Conservation (phyloP, 768 basidiomycete genomes). For the Naganishia antarctica region DNA sequence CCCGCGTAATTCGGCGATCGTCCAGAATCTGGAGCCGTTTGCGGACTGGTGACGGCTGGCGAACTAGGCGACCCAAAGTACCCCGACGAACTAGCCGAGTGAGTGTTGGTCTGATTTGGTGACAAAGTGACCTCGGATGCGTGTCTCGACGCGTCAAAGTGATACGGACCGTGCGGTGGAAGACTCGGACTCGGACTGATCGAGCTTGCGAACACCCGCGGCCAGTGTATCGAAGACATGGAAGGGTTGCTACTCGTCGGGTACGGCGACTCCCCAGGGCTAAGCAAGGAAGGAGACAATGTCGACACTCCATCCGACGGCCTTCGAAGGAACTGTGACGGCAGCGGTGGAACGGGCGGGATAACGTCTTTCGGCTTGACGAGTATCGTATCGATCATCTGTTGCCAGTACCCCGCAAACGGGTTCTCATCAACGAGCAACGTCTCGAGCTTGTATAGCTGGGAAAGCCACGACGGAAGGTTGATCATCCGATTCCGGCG, state of each 20-base stretch:
- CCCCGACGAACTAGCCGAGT: background rate
- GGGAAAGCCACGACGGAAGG: conserved; percentile 91
- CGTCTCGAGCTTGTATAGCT: conserved; percentile 72
- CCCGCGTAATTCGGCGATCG: background rate
- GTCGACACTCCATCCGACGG: conserved; percentile 3
- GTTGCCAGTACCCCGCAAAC: conserved; percentile 88
- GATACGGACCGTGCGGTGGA: background rate
- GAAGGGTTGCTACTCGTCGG: conserved; percentile 2
- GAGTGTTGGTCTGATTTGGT: background rate
- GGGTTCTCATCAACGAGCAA: conserved; percentile 93
- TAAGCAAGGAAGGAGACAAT: background rate
- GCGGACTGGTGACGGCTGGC: background rate
- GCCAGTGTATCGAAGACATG: background rate
- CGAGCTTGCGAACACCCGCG: background rate
- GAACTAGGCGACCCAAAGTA: conserved; percentile 4
- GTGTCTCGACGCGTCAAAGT: conserved; percentile 2
- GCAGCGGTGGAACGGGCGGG: conserved; percentile 54
- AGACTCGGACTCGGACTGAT: conserved; percentile 9
- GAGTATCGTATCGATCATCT: conserved; percentile 77
- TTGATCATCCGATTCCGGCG: conserved; percentile 81
- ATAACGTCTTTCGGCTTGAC: conserved; percentile 50
- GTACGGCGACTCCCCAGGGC: conserved; percentile 1
- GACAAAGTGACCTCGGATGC: conserved; percentile 6
- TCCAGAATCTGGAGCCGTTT: background rate
- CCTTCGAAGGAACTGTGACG: conserved; percentile 18